A percentile compares a stretch with the other conserved stretches of the same genome.
Evolutionary conservation across 495 filamentous ascomycete species (phyloP).

Genomic region (Daldinia bambusicola): DNA sequence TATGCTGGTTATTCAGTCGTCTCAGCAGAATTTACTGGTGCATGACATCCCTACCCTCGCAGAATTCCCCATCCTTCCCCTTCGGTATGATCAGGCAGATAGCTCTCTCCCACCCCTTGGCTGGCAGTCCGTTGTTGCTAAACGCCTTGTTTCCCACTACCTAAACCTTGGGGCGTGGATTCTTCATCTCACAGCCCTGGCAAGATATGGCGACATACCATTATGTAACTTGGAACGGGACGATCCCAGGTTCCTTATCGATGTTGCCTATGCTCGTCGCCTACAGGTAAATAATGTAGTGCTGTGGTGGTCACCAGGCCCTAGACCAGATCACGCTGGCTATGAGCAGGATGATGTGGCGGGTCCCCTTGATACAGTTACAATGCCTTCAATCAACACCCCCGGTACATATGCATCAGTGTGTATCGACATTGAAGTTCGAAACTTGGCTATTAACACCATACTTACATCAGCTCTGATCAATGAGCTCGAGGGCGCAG

Average conservation of each 20-base stretch:
- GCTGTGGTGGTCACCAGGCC: constrained; percentile 93
- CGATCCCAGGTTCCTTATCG: constrained; percentile 93
- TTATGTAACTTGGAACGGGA: constrained; percentile 95
- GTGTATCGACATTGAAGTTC: constrained; percentile 93
- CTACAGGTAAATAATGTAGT: constrained; percentile 93
- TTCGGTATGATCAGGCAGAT: constrained; percentile 84
- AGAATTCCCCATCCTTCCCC: constrained; percentile 83
- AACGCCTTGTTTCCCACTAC: constrained; percentile 87
- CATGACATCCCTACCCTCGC: constrained; percentile 86
- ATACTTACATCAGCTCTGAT: constrained; percentile 97
- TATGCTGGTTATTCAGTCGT: constrained; percentile 89
- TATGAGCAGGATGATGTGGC: constrained; percentile 93
- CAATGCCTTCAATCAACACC: constrained; percentile 93
- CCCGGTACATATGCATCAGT: constrained; percentile 95
- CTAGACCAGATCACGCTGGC: constrained; percentile 92
- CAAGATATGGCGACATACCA: constrained; percentile 92
- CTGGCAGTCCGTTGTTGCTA: constrained; percentile 91
- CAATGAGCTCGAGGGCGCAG: constrained; percentile 92
- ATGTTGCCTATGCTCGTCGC: constrained; percentile 91
- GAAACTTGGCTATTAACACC: constrained; percentile 96
- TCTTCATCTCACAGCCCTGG: constrained; percentile 82
- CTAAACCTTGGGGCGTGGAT: constrained; percentile 92
- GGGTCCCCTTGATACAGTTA: constrained; percentile 84
- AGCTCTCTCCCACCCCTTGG: constrained; percentile 89
- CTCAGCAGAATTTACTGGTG: constrained; percentile 78